Evolutionary conservation across 495 filamentous ascomycete genomes (phyloP).

Genomic region (Trichocladium uniseriatum): DNA sequence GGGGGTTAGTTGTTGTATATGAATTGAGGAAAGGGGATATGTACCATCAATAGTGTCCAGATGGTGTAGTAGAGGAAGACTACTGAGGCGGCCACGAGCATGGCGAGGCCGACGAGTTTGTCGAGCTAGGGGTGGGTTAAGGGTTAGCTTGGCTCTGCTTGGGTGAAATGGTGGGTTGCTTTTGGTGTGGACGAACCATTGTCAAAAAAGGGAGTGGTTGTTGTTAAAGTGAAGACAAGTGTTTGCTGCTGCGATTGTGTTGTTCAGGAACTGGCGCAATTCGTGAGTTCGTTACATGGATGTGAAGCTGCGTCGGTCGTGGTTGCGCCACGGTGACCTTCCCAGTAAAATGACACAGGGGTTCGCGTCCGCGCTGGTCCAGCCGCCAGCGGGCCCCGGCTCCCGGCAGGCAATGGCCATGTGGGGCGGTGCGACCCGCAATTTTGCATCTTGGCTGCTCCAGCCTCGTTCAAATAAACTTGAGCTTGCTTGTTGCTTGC

Average conservation of each 20-base stretch:
- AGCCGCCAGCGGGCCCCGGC: too few relatives aligned
- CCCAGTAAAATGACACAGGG: slow-evolving; percentile 14
- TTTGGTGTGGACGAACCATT: slow-evolving; percentile 26
- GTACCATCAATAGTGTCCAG: slow-evolving; percentile 95
- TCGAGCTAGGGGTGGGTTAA: slow-evolving; percentile 57
- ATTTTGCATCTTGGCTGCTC: background rate
- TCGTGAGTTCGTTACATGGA: background rate
- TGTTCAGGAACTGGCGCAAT: background rate
- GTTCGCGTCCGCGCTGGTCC: slow-evolving; percentile 15
- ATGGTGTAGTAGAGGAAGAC: slow-evolving; percentile 99
- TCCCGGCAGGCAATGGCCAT: background rate
- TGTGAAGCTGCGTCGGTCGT: background rate
- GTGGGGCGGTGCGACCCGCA: background rate
- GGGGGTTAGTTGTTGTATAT: background rate
- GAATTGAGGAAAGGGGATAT: background rate
- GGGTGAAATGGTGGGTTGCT: background rate
- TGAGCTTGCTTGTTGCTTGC: background rate
- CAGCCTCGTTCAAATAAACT: slow-evolving; percentile 6
- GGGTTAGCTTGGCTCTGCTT: slow-evolving; percentile 12
- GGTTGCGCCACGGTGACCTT: slow-evolving; percentile 16
- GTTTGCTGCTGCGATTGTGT: background rate
- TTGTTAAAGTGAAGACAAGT: background rate
- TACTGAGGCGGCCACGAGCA: slow-evolving; percentile 89
- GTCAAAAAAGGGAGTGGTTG: slow-evolving; percentile 18
- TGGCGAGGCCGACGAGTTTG: slow-evolving; percentile 89